phyloP scores from a whole-genome alignment of 495 filamentous ascomycete genomes.

The Glonium stellatum region DNA sequence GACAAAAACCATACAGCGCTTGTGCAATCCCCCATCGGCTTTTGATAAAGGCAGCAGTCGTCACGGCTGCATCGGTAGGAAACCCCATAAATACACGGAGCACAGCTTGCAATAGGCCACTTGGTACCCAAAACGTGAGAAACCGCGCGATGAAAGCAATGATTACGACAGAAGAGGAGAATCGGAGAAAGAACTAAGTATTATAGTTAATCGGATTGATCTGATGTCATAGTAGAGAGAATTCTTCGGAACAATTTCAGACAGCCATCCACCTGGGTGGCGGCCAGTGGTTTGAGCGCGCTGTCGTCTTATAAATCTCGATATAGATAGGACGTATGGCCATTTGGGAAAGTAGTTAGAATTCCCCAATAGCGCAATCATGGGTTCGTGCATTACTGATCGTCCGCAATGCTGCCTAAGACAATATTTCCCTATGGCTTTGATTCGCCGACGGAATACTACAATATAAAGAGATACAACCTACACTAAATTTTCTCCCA shows the following conservation, averaged over 20 bases:
- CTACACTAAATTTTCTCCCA: conserved; percentile 27
- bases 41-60: conserved; percentile 17
- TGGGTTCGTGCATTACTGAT: too few species aligned
- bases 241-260: neutral
- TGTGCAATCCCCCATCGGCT: conserved; percentile 5
- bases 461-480: conserved; percentile 6
- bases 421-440: too few species aligned
- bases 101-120: neutral
- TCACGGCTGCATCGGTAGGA: conserved; percentile 9
- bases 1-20: neutral
- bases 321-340: too few species aligned
- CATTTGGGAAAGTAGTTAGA: too few species aligned
- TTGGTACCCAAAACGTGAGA: conserved; percentile 13
- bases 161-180: neutral
- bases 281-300: neutral
- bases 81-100: conserved; percentile 9
- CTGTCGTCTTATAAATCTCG: too few species aligned
- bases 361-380: too few species aligned
- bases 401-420: too few species aligned
- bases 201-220: neutral
- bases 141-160: conserved; percentile 13
- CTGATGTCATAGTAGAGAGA: too few species aligned
- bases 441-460: neutral
- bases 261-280: neutral
- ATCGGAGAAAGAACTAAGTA: conserved; percentile 5